A percentile compares a stretch with the other conserved stretches of the same genome.
phyloP scores from a whole-genome alignment of 164 flowering plant species.

The Paratinospora sagittata region DNA sequence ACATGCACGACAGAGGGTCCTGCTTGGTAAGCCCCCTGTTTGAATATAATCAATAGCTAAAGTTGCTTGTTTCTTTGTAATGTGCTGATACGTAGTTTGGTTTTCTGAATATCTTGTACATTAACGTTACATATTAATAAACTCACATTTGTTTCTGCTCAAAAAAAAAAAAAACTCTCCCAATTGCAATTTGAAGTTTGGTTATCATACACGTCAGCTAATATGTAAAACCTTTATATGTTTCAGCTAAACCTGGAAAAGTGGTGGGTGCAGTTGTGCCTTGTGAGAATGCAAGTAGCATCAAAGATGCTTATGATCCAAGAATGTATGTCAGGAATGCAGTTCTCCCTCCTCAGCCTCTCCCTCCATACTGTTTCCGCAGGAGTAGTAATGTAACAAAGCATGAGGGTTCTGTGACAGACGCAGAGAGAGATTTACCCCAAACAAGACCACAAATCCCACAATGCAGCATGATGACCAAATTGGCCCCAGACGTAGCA shows the following conservation, averaged over 20 bases:
- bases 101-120: too few relatives aligned
- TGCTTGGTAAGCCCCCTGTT: conserved; percentile 32
- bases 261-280: conserved; percentile 54
- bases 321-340: conserved; percentile 37
- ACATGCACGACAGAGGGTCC: conserved; percentile 42
- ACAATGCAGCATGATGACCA: conserved; percentile 38
- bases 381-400: conserved; percentile 29
- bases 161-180: not conserved
- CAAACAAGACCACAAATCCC: conserved; percentile 35
- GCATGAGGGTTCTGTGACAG: conserved; percentile 31
- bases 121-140: too few relatives aligned
- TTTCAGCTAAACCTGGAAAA: conserved; percentile 63
- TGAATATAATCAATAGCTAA: not conserved
- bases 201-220: not conserved
- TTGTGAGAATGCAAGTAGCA: conserved; percentile 36
- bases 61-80: too few relatives aligned
- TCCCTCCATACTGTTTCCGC: conserved; percentile 36
- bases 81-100: too few relatives aligned
- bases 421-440: conserved; percentile 25
- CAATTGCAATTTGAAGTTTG: not conserved
- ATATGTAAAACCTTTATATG: not conserved
- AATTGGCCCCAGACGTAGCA: conserved; percentile 57
- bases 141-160: too few relatives aligned
- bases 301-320: conserved; percentile 49
- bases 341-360: conserved; percentile 36